A percentile compares a stretch with the other conserved stretches of the same genome.
Conservation (phyloP, 2,329 filamentous ascomycete genomes). For the Talaromyces sp. region DNA sequence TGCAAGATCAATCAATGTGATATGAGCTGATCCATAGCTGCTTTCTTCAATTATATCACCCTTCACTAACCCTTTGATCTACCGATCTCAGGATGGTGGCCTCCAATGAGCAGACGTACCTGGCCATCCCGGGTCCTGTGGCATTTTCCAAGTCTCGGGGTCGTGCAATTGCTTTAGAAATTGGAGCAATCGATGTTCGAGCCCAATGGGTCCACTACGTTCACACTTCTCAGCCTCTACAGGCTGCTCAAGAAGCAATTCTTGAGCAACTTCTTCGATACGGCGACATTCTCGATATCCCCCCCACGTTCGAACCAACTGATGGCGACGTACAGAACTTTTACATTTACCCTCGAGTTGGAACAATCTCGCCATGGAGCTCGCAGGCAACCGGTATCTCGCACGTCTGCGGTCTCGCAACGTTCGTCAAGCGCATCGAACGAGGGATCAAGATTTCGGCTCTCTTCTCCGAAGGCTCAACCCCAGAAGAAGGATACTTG, state of each 20-base stretch:
- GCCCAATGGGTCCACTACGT: slow-evolving; percentile 62
- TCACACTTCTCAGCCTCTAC: slow-evolving; percentile 52
- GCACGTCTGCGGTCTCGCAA: slow-evolving; percentile 78
- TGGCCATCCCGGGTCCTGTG: slow-evolving; percentile 41
- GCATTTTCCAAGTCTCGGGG: slow-evolving; percentile 47
- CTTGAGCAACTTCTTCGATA: slow-evolving; percentile 61
- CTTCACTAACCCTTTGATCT: neutral
- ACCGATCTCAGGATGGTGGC: slow-evolving; percentile 32
- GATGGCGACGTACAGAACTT: slow-evolving; percentile 56
- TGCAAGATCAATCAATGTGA: neutral
- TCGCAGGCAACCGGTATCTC: slow-evolving; percentile 93
- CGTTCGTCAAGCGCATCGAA: slow-evolving; percentile 74
- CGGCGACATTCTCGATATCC: slow-evolving; percentile 53
- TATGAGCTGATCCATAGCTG: neutral
- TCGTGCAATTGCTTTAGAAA: slow-evolving; percentile 40
- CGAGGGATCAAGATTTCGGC: slow-evolving; percentile 72
- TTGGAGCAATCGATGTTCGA: slow-evolving; percentile 43
- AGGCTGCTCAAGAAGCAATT: slow-evolving; percentile 47
- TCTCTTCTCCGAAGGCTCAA: slow-evolving; percentile 57
- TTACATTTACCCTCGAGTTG: slow-evolving; percentile 75
- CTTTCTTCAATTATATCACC: neutral
- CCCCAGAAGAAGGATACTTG: slow-evolving; percentile 54
- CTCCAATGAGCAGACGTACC: slow-evolving; percentile 28
- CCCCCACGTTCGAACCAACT: slow-evolving; percentile 41
- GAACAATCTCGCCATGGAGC: slow-evolving; percentile 91